These are phyloP conservation scores for Pseudogymnoascus sp. DNA, from an alignment of 2,329 filamentous ascomycete genomes.

Conservation along the genomic window DNA sequence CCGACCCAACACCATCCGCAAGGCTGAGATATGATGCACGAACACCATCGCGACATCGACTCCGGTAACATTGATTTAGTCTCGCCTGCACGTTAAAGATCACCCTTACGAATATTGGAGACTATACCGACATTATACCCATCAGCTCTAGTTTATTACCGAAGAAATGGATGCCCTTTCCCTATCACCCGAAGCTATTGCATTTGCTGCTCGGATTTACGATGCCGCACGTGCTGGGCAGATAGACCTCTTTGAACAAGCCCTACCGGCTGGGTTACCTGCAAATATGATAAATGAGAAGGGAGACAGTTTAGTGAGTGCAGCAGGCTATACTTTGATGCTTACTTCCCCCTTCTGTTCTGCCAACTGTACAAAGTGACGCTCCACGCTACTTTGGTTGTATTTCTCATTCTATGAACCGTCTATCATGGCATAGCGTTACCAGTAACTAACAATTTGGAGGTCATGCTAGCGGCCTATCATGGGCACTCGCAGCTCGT, in stretches of 20 bases:
- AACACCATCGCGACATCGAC: neutral
- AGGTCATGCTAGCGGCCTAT: conserved; percentile 67
- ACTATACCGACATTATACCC: neutral
- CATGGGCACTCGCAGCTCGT: conserved; percentile 56
- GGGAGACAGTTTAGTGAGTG: conserved; percentile 57
- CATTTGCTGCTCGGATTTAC: conserved; percentile 58
- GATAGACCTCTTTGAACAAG: conserved; percentile 49
- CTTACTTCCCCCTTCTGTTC: neutral
- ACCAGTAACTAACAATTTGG: neutral
- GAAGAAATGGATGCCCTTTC: neutral
- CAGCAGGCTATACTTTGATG: neutral
- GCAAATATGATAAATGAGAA: conserved; percentile 64
- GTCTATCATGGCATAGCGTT: neutral
- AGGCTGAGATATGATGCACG: neutral
- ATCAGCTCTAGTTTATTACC: neutral
- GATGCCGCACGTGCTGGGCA: conserved; percentile 55
- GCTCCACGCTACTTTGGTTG: neutral
- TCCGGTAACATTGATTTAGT: neutral
- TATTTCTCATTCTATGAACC: neutral
- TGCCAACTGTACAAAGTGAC: neutral
- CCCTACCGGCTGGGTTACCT: conserved; percentile 56
- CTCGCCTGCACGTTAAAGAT: neutral
- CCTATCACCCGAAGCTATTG: conserved; percentile 51
- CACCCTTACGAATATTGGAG: neutral
- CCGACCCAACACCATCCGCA: conserved; percentile 1